Evolutionary conservation across 257 asterid genomes (phyloP).

Genomic region (Solanum tarijense): DNA sequence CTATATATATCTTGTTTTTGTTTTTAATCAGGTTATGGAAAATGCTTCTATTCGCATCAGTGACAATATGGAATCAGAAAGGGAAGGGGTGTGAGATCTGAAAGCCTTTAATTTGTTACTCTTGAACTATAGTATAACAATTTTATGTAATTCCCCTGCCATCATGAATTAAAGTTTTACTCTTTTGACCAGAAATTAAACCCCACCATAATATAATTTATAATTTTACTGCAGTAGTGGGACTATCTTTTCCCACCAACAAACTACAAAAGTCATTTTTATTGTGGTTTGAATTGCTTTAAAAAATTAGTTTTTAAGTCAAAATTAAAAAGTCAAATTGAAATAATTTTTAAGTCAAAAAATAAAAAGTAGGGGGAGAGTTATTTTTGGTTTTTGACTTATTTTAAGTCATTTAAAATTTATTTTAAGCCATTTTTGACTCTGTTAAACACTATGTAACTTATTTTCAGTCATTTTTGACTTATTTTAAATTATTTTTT

Average conservation of each 20-base stretch:
- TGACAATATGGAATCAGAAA: conserved; percentile 2
- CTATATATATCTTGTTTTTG: not conserved
- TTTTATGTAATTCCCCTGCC: not conserved
- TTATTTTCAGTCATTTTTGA: too few species aligned
- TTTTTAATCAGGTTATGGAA: conserved; percentile 35
- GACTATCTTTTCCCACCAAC: not conserved
- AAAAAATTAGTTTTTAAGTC: too few species aligned
- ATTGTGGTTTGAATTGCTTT: too few species aligned
- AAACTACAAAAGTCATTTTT: not conserved
- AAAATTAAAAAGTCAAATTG: too few species aligned
- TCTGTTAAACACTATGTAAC: too few species aligned
- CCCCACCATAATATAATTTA: not conserved
- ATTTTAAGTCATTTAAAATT: too few species aligned
- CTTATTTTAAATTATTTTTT: too few species aligned
- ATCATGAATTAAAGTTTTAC: not conserved
- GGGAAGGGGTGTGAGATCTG: not conserved
- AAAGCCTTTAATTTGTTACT: not conserved
- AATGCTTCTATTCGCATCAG: conserved; percentile 46
- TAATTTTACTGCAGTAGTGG: not conserved
- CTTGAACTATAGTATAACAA: not conserved
- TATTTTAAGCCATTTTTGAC: too few species aligned
- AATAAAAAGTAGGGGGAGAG: too few species aligned
- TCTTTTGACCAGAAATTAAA: not conserved
- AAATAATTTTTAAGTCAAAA: too few species aligned
- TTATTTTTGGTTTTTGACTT: too few species aligned